A percentile compares a stretch with the other conserved stretches of the same genome.
Evolutionary conservation across 805 yeast species (phyloP).

Genomic region (Clavispora phyllophila): DNA sequence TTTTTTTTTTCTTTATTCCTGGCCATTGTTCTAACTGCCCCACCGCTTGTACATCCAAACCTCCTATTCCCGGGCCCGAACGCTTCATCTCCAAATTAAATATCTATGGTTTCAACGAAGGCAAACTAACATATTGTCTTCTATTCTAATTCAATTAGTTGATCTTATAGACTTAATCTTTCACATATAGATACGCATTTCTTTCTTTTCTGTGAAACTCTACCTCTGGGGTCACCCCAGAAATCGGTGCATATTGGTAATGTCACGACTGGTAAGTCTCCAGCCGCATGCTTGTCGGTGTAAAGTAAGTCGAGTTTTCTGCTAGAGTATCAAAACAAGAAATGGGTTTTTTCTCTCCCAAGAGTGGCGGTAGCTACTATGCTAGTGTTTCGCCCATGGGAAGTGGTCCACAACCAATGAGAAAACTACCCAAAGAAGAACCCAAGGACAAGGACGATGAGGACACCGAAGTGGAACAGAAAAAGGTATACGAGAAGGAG

Average conservation of each 20-base stretch:
- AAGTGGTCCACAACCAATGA: background rate
- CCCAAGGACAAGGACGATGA: background rate
- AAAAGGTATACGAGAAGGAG: constrained; percentile 14
- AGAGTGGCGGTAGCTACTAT: background rate
- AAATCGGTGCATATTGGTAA: background rate
- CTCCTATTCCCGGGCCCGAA: no score
- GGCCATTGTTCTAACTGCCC: background rate
- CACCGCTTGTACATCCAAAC: no score
- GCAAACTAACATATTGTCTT: no score
- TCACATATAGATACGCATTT: no score
- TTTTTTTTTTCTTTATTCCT: background rate
- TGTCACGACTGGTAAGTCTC: background rate
- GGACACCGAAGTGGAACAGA: constrained; percentile 6
- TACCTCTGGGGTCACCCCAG: background rate
- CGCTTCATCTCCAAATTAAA: background rate
- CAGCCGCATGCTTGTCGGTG: background rate
- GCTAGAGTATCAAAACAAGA: background rate
- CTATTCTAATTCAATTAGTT: no score
- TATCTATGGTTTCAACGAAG: no score
- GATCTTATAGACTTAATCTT: no score
- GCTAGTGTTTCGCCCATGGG: background rate
- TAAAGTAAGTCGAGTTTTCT: background rate
- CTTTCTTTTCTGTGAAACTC: no score
- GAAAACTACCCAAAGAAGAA: background rate
- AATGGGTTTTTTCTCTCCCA: background rate